These are phyloP conservation scores for Pyricularia grisea DNA, from an alignment of 2,329 filamentous ascomycete genomes.

Conservation along the genomic window DNA sequence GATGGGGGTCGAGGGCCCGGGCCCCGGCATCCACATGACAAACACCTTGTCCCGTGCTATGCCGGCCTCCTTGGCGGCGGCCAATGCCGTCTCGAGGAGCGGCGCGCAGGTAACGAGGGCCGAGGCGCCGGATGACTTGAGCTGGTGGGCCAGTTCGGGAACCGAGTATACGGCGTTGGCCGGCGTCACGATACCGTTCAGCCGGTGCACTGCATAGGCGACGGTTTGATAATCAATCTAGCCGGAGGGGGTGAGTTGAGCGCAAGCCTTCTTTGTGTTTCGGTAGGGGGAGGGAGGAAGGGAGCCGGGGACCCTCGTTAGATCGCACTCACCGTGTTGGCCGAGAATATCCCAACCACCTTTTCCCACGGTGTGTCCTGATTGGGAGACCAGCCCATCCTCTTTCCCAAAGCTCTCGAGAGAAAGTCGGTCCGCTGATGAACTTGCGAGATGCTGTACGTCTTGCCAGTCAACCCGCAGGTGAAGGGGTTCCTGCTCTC, in stretches of 20 bases:
- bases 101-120: conserved; percentile 61
- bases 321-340: conserved; percentile 47
- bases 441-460: conserved; percentile 9
- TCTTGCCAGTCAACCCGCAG: conserved; percentile 14
- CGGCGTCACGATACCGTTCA: conserved; percentile 52
- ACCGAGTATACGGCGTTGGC: conserved; percentile 63
- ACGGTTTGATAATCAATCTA: conserved; percentile 52
- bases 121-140: conserved; percentile 54
- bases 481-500: conserved; percentile 33
- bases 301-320: neutral
- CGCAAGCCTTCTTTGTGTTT: neutral
- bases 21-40: conserved; percentile 51
- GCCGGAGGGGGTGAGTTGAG: neutral
- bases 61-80: conserved; percentile 49
- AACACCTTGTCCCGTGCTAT: conserved; percentile 56
- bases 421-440: conserved; percentile 10
- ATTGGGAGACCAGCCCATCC: conserved; percentile 62
- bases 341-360: conserved; percentile 59
- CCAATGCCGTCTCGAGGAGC: conserved; percentile 50
- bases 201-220: conserved; percentile 44
- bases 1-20: conserved; percentile 32
- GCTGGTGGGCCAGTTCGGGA: conserved; percentile 56
- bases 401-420: conserved; percentile 46
- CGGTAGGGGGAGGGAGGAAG: no score
- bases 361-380: conserved; percentile 69